Evolutionary conservation across 768 basidiomycete species (phyloP).

Genomic region (Clitopilus hobsonii): DNA sequence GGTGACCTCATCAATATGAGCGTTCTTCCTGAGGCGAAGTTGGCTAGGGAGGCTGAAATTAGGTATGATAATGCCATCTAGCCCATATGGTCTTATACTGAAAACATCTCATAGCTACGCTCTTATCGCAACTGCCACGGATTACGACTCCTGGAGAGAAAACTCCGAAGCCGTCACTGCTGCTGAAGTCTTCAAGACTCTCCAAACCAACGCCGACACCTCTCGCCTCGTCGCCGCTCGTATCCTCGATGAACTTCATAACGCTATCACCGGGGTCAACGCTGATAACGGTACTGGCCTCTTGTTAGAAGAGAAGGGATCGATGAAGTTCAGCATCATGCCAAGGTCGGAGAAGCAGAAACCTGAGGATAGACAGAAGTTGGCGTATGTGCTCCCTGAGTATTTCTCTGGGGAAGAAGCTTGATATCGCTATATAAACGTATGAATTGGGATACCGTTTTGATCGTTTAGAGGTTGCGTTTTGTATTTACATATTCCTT

Average conservation of each 20-base stretch:
- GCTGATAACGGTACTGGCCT: constrained; percentile 28
- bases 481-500: too few species aligned
- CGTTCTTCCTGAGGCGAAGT: constrained; percentile 93
- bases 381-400: constrained; percentile 72
- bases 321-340: constrained; percentile 87
- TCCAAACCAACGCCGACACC: constrained; percentile 82
- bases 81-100: not conserved
- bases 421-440: not conserved
- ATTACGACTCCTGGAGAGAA: constrained; percentile 94
- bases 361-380: constrained; percentile 59
- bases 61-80: constrained; percentile 42
- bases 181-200: constrained; percentile 86
- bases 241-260: constrained; percentile 58
- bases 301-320: constrained; percentile 66
- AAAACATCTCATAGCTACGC: constrained; percentile 60
- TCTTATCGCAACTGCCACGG: constrained; percentile 85
- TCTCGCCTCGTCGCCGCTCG: constrained; percentile 71
- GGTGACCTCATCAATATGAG: constrained; percentile 98
- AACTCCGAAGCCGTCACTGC: constrained; percentile 81
- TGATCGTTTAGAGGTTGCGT: not conserved
- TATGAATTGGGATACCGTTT: not conserved
- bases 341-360: constrained; percentile 52
- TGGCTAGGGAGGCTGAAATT: constrained; percentile 92
- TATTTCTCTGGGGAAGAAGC: constrained; percentile 48
- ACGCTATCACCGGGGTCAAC: not conserved